Evolutionary conservation across 1,284 basidiomycete species (phyloP).

Genomic region (Schizopora paradoxa): DNA sequence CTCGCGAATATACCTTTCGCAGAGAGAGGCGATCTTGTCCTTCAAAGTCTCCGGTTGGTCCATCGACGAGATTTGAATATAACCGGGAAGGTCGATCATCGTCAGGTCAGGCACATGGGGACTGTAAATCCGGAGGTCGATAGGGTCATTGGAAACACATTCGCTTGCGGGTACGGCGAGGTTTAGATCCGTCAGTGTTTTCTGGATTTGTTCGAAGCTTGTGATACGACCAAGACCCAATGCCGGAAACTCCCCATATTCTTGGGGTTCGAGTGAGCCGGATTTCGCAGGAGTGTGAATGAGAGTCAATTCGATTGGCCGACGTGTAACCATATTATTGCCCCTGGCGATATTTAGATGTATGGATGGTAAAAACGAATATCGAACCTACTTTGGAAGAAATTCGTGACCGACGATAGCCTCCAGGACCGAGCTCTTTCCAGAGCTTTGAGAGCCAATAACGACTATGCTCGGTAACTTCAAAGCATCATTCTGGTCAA

Average conservation of each 20-base stretch:
- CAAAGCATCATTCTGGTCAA: constrained; percentile 92
- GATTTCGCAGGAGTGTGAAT: constrained; percentile 75
- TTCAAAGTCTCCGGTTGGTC: constrained; percentile 95
- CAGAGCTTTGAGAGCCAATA: constrained; percentile 96
- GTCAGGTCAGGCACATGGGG: constrained; percentile 95
- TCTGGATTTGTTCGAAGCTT: constrained; percentile 87
- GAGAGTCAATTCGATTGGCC: constrained; percentile 96
- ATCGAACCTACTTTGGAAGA: constrained; percentile 77
- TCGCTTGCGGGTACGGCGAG: constrained; percentile 85
- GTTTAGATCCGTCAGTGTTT: constrained; percentile 92
- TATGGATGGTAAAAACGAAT: background rate
- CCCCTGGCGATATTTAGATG: constrained; percentile 52
- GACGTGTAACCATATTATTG: constrained; percentile 98
- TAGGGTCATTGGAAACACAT: constrained; percentile 91
- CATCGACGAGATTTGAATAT: constrained; percentile 91
- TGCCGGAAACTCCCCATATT: constrained; percentile 93
- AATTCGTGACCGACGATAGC: constrained; percentile 98
- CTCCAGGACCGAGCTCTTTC: constrained; percentile 96
- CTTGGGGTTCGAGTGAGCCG: constrained; percentile 55
- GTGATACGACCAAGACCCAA: constrained; percentile 85
- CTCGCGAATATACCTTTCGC: constrained; percentile 95
- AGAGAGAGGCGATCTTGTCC: constrained; percentile 85
- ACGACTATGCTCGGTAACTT: constrained; percentile 97
- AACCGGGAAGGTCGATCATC: constrained; percentile 95
- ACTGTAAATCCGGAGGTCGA: constrained; percentile 95